These are phyloP conservation scores for Pulicaria dysenterica DNA, from an alignment of 129 eudicot species.

Conservation along the genomic window DNA sequence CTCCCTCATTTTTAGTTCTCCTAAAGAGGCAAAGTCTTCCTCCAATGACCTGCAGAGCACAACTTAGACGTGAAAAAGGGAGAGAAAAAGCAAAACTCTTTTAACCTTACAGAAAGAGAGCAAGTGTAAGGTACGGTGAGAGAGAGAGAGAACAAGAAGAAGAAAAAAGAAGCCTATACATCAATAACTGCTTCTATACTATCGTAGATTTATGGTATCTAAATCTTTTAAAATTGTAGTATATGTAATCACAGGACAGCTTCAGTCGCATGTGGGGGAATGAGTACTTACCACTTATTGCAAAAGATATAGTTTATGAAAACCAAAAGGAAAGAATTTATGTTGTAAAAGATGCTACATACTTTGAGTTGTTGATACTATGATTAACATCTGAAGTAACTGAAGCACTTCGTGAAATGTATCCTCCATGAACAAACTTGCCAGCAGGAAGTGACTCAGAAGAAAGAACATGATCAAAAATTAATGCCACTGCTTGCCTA, in stretches of 20 bases:
- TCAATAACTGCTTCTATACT: background rate
- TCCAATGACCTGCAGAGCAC: constrained; percentile 63
- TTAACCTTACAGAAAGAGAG: background rate
- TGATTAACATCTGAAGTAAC: constrained; percentile 80
- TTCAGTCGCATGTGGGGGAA: constrained; percentile 19
- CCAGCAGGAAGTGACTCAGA: constrained; percentile 92
- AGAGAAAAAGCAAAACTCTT: background rate
- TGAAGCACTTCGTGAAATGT: constrained; percentile 67
- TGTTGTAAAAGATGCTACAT: constrained; percentile 33
- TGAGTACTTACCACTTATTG: background rate
- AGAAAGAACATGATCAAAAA: constrained; percentile 79
- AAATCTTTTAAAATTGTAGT: background rate
- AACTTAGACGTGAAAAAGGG: constrained; percentile 19
- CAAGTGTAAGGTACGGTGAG: background rate
- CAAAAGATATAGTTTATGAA: background rate
- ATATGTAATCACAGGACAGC: background rate
- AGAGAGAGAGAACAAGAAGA: background rate
- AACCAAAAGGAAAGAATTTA: background rate
- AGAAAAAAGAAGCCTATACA: background rate
- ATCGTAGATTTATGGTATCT: background rate
- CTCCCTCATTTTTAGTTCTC: constrained; percentile 59
- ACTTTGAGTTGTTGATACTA: constrained; percentile 76
- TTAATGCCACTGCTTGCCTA: constrained; percentile 98
- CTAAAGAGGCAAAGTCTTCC: constrained; percentile 52
- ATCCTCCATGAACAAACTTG: constrained; percentile 82